Evolutionary conservation across 1,284 basidiomycete genomes (phyloP).

Genomic region (Ustilago sp.): DNA sequence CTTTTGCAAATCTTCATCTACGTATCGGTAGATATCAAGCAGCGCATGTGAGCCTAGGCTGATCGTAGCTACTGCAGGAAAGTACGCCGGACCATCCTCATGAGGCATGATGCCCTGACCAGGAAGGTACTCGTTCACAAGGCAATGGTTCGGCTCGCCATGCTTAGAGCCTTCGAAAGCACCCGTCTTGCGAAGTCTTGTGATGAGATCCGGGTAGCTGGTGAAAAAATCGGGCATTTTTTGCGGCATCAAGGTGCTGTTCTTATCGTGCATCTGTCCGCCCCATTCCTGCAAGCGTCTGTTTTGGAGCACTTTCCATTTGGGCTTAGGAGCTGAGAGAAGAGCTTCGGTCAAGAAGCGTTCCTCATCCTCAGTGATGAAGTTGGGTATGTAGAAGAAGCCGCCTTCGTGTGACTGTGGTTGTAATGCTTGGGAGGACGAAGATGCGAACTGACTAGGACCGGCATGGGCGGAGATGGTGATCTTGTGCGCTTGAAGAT

Average conservation of each 20-base stretch:
- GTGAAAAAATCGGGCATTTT: constrained; percentile 77
- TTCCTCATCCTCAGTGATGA: constrained; percentile 84
- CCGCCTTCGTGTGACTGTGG: constrained; percentile 28
- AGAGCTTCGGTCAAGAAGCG: constrained; percentile 78
- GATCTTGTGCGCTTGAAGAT: constrained; percentile 38
- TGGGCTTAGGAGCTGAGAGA: constrained; percentile 79
- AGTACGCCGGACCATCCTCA: constrained; percentile 89
- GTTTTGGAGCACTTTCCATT: constrained; percentile 85
- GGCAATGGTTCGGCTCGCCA: constrained; percentile 81
- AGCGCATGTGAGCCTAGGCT: constrained; percentile 85
- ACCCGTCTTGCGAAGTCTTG: constrained; percentile 75
- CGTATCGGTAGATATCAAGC: constrained; percentile 85
- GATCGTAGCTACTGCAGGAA: constrained; percentile 87
- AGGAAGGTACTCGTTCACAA: constrained; percentile 77
- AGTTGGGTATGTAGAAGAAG: constrained; percentile 76
- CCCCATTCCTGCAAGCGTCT: constrained; percentile 70
- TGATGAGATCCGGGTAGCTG: constrained; percentile 77
- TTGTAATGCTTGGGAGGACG: constrained; percentile 8
- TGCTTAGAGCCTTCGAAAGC: constrained; percentile 77
- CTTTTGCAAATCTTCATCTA: constrained; percentile 52
- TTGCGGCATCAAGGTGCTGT: constrained; percentile 75
- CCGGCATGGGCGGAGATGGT: constrained; percentile 27
- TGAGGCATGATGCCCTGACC: constrained; percentile 92
- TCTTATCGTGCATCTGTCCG: constrained; percentile 76
- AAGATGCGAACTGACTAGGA: constrained; percentile 30